These are phyloP conservation scores for Volvariella surrecta DNA, from an alignment of 1,284 basidiomycete species.

Conservation along the genomic window DNA sequence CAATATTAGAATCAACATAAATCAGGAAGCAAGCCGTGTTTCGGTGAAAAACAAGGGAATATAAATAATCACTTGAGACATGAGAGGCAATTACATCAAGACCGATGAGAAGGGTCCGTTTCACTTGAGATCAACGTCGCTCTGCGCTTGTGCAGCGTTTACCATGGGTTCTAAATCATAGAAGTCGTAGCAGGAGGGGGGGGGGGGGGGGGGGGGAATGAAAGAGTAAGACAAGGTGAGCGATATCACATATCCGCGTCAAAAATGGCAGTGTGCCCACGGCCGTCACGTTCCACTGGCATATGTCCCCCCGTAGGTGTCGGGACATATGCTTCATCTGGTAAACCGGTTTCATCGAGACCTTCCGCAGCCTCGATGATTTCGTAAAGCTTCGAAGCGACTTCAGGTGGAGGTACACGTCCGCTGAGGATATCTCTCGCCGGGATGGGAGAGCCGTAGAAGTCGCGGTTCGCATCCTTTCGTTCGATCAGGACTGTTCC, in stretches of 20 bases:
- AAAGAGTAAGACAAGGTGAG: conserved; percentile 3
- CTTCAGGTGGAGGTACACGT: conserved; percentile 92
- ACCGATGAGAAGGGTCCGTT: too few species aligned
- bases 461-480: conserved; percentile 90
- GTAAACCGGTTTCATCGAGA: conserved; percentile 71
- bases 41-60: too few species aligned
- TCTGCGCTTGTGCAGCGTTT: too few species aligned
- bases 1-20: too few species aligned
- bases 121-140: too few species aligned
- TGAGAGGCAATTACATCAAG: too few species aligned
- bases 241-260: conserved; percentile 47
- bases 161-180: too few species aligned
- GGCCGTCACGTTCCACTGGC: conserved; percentile 27
- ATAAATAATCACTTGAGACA: too few species aligned
- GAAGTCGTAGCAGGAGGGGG: too few species aligned
- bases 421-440: conserved; percentile 87
- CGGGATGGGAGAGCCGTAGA: conserved; percentile 90
- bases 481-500: conserved; percentile 94
- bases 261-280: conserved; percentile 51
- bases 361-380: conserved; percentile 88
- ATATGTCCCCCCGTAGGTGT: conserved; percentile 53
- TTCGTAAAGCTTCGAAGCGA: conserved; percentile 89
- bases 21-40: too few species aligned
- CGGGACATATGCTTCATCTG: conserved; percentile 77
- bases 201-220: too few species aligned